A percentile compares a stretch with the other conserved stretches of the same genome.
These are phyloP conservation scores for Amauroascus verrucosus DNA, from an alignment of 2,329 filamentous ascomycete genomes.

Conservation along the genomic window DNA sequence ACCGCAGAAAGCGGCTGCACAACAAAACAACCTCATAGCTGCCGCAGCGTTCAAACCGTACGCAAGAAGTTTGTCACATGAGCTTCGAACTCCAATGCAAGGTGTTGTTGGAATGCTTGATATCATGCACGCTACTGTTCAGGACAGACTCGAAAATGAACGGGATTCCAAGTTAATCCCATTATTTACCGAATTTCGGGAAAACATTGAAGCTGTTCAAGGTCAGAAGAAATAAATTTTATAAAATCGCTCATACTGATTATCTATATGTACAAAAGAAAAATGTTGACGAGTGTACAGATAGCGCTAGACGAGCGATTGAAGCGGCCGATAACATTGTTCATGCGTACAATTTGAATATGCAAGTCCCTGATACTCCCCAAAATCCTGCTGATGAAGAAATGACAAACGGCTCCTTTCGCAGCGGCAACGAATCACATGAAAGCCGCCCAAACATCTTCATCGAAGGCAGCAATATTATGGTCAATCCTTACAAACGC, in stretches of 20 bases:
- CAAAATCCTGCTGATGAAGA: constrained; percentile 34
- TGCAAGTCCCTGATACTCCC: constrained; percentile 59
- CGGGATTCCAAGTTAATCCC: constrained; percentile 41
- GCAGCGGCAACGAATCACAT: constrained; percentile 18
- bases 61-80: constrained; percentile 61
- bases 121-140: constrained; percentile 63
- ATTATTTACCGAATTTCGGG: constrained; percentile 53
- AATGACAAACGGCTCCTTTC: constrained; percentile 22
- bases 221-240: constrained; percentile 41
- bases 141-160: constrained; percentile 52
- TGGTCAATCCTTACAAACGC: constrained; percentile 38
- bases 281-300: constrained; percentile 28
- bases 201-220: constrained; percentile 62
- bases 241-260: no score
- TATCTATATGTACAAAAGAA: background rate
- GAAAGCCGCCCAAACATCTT: constrained; percentile 34
- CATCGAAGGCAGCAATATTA: constrained; percentile 36
- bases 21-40: constrained; percentile 16
- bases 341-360: constrained; percentile 64
- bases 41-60: constrained; percentile 56
- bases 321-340: constrained; percentile 68
- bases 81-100: constrained; percentile 64
- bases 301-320: constrained; percentile 60
- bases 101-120: constrained; percentile 67
- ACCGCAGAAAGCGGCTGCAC: constrained; percentile 18